Evolutionary conservation across 2,329 filamentous ascomycete genomes (phyloP).

Genomic region (Lachnellula cervina): DNA sequence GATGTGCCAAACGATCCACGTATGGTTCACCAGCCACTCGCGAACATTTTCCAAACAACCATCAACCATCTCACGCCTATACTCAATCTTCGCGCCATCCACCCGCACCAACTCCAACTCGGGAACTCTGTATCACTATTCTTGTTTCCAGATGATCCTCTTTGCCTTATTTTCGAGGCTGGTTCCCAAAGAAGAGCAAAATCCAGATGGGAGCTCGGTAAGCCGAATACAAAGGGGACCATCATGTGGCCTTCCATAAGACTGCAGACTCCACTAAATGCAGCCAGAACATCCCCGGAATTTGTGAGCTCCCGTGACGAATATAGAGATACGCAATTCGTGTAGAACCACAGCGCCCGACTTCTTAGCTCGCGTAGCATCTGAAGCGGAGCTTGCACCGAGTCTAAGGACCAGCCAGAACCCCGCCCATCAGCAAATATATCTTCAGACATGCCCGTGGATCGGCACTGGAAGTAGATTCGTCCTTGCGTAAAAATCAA

Average conservation of each 20-base stretch:
- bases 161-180: constrained; percentile 2
- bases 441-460: constrained; percentile 4
- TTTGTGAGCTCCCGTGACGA: constrained; percentile 26
- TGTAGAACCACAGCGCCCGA: constrained; percentile 31
- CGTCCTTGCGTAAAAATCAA: constrained; percentile 11
- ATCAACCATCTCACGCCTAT: constrained; percentile 10
- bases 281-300: constrained; percentile 30
- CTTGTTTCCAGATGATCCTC: too few relatives aligned
- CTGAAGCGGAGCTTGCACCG: constrained; percentile 30
- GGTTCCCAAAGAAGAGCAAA: constrained; percentile 33
- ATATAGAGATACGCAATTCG: constrained; percentile 30
- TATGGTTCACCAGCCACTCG: constrained; percentile 33
- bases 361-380: constrained; percentile 25
- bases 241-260: constrained; percentile 24
- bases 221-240: constrained; percentile 20
- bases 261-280: constrained; percentile 31
- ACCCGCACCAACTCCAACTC: constrained; percentile 36
- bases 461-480: constrained; percentile 10
- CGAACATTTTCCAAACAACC: constrained; percentile 27
- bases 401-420: constrained; percentile 30
- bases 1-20: constrained; percentile 36
- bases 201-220: constrained; percentile 34
- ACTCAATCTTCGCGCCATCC: constrained; percentile 24
- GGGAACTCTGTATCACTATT: constrained; percentile 25
- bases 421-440: constrained; percentile 23